phyloP scores from a whole-genome alignment of 2,329 filamentous ascomycete species.

The Huntiella bhutanensis region DNA sequence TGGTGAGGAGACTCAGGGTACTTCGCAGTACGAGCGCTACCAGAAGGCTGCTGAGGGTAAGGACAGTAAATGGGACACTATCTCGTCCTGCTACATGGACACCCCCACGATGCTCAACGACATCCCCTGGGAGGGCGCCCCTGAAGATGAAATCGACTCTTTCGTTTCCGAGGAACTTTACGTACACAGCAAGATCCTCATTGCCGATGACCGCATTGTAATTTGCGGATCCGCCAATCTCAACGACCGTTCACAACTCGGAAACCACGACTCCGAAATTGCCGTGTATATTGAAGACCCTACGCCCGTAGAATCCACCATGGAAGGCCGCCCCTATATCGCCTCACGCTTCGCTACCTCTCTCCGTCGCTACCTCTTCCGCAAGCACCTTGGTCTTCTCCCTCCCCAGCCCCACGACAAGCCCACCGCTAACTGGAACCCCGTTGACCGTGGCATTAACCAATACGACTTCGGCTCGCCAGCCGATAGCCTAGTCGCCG shows the following conservation, averaged over 20 bases:
- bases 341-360: conserved; percentile 62
- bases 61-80: conserved; percentile 41
- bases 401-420: conserved; percentile 51
- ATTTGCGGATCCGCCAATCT: conserved; percentile 55
- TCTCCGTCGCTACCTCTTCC: conserved; percentile 69
- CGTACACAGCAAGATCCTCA: conserved; percentile 51
- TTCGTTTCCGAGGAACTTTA: conserved; percentile 46
- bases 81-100: conserved; percentile 70
- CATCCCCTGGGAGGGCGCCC: conserved; percentile 34
- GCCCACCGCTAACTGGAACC: conserved; percentile 57
- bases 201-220: conserved; percentile 63
- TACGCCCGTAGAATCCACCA: conserved; percentile 46
- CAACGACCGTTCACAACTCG: conserved; percentile 54
- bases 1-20: conserved; percentile 19
- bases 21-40: conserved; percentile 45
- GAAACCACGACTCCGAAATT: conserved; percentile 71
- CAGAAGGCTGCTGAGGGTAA: conserved; percentile 38
- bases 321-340: conserved; percentile 53
- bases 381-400: conserved; percentile 76
- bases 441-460: conserved; percentile 52
- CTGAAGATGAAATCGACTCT: conserved; percentile 37
- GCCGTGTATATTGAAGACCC: conserved; percentile 76
- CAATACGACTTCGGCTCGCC: conserved; percentile 52
- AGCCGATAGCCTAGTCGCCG: conserved; percentile 48
- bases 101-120: conserved; percentile 47